A percentile compares a stretch with the other conserved stretches of the same genome.
phyloP scores from a whole-genome alignment of 495 filamentous ascomycete species.

The Neurospora sp. region DNA sequence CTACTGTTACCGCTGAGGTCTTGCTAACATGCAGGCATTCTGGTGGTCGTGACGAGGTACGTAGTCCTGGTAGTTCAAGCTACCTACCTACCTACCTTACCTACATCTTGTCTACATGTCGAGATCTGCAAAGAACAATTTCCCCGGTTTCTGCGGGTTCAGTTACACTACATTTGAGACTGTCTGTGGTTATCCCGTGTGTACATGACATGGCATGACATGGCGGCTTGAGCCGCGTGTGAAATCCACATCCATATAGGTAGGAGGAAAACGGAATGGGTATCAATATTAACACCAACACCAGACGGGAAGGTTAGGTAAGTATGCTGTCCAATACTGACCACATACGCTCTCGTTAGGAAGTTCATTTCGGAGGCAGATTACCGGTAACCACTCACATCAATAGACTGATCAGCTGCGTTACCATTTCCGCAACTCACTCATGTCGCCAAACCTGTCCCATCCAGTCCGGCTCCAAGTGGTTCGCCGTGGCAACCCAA shows the following conservation, averaged over 20 bases:
- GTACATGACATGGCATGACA: not conserved
- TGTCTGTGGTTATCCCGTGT: not conserved
- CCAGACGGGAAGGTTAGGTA: not conserved
- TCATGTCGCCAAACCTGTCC: constrained; percentile 34
- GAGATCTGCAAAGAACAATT: not conserved
- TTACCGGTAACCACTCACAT: not conserved
- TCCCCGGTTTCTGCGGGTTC: not conserved
- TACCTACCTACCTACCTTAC: not conserved
- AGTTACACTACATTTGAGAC: not conserved
- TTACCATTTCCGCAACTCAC: not conserved
- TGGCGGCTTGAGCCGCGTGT: not conserved
- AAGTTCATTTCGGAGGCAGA: not conserved
- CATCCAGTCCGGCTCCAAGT: constrained; percentile 59
- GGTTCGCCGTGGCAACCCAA: constrained; percentile 63
- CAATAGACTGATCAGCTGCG: not conserved
- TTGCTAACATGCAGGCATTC: not conserved
- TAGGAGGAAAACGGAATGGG: not conserved
- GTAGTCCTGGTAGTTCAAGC: not conserved
- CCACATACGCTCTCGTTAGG: not conserved
- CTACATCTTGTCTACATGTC: not conserved
- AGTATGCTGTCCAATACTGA: not conserved
- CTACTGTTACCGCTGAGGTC: not conserved
- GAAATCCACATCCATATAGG: not conserved
- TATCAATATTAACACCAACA: not conserved
- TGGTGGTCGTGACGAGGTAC: not conserved